Conservation (phyloP, 2,329 filamentous ascomycete genomes). For the Mycocentrospora acerina region DNA sequence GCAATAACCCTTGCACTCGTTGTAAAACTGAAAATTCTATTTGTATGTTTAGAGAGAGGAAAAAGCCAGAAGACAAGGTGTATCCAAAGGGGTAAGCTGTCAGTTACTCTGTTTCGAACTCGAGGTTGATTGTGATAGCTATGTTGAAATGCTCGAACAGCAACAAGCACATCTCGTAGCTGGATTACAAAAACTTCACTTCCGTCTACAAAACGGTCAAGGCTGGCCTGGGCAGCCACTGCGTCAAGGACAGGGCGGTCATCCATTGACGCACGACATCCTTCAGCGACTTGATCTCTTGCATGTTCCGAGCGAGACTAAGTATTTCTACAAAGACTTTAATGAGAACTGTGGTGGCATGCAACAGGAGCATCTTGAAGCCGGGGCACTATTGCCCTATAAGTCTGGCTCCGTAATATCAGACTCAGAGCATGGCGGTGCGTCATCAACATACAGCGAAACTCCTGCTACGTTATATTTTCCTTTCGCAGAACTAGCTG, state of each 20-base stretch:
- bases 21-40: constrained; percentile 66
- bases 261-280: constrained; percentile 65
- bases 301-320: constrained; percentile 52
- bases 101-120: neutral
- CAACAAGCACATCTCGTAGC: constrained; percentile 64
- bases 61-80: constrained; percentile 67
- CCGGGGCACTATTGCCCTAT: constrained; percentile 54
- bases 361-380: constrained; percentile 57
- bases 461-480: constrained; percentile 42
- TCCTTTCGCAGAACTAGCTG: constrained; percentile 32
- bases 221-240: constrained; percentile 59
- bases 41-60: constrained; percentile 65
- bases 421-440: constrained; percentile 57
- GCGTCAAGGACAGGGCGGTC: constrained; percentile 53
- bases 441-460: constrained; percentile 39
- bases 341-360: constrained; percentile 60
- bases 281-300: constrained; percentile 60
- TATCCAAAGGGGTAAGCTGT: constrained; percentile 64
- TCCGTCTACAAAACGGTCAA: constrained; percentile 53
- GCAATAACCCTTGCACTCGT: constrained; percentile 61
- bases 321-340: constrained; percentile 51
- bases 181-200: constrained; percentile 63
- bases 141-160: constrained; percentile 68
- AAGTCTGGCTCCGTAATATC: constrained; percentile 59
- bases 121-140: constrained; percentile 44